phyloP scores from a whole-genome alignment of 1,139 yeast species.

The Sugiyamaella pinicola region DNA sequence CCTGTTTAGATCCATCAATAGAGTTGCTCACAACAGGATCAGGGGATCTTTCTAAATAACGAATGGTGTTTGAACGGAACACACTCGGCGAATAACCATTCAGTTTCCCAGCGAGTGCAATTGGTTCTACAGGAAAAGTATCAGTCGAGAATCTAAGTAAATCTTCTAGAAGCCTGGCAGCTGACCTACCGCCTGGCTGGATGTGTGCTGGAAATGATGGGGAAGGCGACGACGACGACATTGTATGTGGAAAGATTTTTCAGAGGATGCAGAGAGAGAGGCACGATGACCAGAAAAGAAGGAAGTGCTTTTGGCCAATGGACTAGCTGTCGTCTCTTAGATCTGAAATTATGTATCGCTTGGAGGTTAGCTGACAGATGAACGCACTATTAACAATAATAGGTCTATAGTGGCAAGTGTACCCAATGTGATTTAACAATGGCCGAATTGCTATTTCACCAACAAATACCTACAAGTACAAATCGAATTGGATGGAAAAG shows the following conservation, averaged over 20 bases:
- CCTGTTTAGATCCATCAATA: conserved; percentile 21
- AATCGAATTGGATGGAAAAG: too few species aligned
- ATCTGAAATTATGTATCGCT: too few species aligned
- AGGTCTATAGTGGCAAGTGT: background rate
- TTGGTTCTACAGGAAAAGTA: conserved; percentile 28
- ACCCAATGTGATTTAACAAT: background rate
- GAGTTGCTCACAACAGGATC: conserved; percentile 19
- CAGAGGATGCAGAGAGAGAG: too few species aligned
- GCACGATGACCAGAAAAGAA: too few species aligned
- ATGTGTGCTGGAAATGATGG: conserved; percentile 13
- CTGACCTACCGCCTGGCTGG: conserved; percentile 32
- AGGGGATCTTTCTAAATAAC: conserved; percentile 24
- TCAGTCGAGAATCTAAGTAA: conserved; percentile 29
- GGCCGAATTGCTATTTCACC: too few species aligned
- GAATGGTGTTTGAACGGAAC: conserved; percentile 23
- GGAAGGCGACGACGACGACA: conserved; percentile 1
- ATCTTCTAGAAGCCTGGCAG: conserved; percentile 37
- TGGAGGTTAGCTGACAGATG: too few species aligned
- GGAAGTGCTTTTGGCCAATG: too few species aligned
- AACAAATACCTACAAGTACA: too few species aligned
- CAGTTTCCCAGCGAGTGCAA: conserved; percentile 25
- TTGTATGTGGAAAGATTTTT: background rate
- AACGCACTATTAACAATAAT: too few species aligned
- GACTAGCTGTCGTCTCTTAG: too few species aligned
- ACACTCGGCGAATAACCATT: conserved; percentile 16